Base-by-base conservation (phyloP, 768 basidiomycete species). In the Leccinum sublutescens region DNA sequence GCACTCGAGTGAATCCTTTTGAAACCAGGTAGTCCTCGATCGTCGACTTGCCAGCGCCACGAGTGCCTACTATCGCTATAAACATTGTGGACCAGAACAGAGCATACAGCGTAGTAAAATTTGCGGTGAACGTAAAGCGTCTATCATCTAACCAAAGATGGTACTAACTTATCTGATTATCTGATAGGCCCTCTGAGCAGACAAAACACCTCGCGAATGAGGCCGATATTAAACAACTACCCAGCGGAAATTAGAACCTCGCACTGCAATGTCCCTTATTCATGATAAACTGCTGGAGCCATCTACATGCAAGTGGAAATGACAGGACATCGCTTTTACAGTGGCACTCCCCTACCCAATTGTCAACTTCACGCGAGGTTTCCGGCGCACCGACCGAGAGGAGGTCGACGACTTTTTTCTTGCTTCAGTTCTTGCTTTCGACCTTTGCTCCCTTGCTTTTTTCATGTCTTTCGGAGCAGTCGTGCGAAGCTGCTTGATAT, bases 401-500 rank as follows among this genome's bases (percentile, higher is more conserved):
- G 58, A 58, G 34, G 31, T 25, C 5, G 59, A 48, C 31, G 29
- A 27, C 33, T 58, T 68, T 36, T 62, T 66, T 64, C 79, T 88
- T 2, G 84, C 82, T 36, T 75, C 78, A 12, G 74, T 72, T 60
- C 78, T 84, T 19, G 79, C 84, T 65, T 76, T 75, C 38, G 71
- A 68, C 57, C 91, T 80, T 54, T 75, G 68, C 57, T 84, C 80
- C 67, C 88, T 92, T 33, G 85, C 85, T 33, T 75, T 79, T 67
- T 82, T 89, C 82, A 92, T 89, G 66, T 94, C 89, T 65, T 83
- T 86, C 2, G 93, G 93, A 4, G 86, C 84, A 29, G 86, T 84
- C 2, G 93, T 95, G 17, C 81, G 80, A 21, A 93, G 69, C 63
- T 93, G 91, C 67, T 94, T 95, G 63, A 93, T 79, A 67, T 92